Conservation (phyloP, 2,329 filamentous ascomycete species). For the Diaporthe velutina region DNA sequence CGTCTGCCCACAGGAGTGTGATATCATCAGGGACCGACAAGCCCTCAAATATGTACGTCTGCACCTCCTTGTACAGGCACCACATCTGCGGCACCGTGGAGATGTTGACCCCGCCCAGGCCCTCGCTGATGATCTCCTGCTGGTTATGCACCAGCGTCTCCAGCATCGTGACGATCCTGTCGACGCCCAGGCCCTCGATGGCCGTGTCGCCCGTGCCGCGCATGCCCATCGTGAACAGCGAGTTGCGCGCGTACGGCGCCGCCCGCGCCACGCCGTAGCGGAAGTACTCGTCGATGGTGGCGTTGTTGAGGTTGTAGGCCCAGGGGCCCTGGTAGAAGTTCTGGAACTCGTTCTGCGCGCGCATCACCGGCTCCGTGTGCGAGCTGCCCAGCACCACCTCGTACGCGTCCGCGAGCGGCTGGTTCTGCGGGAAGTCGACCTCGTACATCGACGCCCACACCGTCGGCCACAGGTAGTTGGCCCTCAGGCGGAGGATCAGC, state of each 20-base stretch:
- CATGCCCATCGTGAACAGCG: constrained; percentile 78
- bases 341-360: constrained; percentile 69
- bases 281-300: constrained; percentile 77
- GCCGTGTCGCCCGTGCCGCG: constrained; percentile 77
- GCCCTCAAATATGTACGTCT: constrained; percentile 75
- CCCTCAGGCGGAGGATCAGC: constrained; percentile 75
- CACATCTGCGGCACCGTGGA: constrained; percentile 75
- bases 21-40: constrained; percentile 75
- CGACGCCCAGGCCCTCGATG: constrained; percentile 64
- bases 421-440: constrained; percentile 77
- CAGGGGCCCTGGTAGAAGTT: constrained; percentile 71
- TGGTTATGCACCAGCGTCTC: constrained; percentile 73
- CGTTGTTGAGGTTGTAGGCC: constrained; percentile 78
- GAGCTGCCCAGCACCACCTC: constrained; percentile 80
- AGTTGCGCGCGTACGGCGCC: constrained; percentile 73
- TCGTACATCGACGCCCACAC: constrained; percentile 79
- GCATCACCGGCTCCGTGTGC: constrained; percentile 80
- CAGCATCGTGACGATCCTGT: constrained; percentile 70
- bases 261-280: constrained; percentile 74
- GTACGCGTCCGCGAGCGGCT: constrained; percentile 79
- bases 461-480: constrained; percentile 81
- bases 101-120: constrained; percentile 64
- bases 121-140: constrained; percentile 67
- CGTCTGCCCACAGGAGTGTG: constrained; percentile 77
- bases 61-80: constrained; percentile 82